Evolutionary conservation across 257 asterid genomes (phyloP).

Genomic region (Solanum medicagineum): DNA sequence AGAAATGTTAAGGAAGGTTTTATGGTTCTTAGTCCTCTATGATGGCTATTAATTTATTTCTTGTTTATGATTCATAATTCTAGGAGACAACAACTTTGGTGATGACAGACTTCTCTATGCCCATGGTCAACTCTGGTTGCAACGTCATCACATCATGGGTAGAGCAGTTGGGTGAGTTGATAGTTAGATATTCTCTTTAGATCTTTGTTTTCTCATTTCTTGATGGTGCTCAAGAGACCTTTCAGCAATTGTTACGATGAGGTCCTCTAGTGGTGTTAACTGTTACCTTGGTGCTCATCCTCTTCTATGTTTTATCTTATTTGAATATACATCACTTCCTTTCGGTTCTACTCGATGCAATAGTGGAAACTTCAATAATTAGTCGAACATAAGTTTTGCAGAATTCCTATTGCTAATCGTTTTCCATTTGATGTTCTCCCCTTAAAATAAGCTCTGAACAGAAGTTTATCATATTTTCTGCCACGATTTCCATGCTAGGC

Average conservation of each 20-base stretch:
- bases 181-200: background rate
- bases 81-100: constrained; percentile 92
- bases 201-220: background rate
- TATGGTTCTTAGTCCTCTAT: background rate
- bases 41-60: background rate
- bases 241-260: background rate
- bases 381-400: background rate
- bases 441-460: background rate
- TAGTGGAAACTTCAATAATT: background rate
- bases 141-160: constrained; percentile 94
- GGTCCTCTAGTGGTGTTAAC: background rate
- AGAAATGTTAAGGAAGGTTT: background rate
- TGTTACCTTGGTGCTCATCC: background rate
- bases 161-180: constrained; percentile 96
- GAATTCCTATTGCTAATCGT: background rate
- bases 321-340: background rate
- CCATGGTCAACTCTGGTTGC: constrained; percentile 92
- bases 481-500: background rate
- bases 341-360: background rate
- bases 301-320: background rate
- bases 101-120: constrained; percentile 98
- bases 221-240: background rate
- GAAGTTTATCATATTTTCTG: background rate
- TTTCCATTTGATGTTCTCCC: background rate
- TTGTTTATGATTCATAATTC: constrained; percentile 4